Conservation (phyloP, 2,329 filamentous ascomycete genomes). For the Fusarium liriodendri region DNA sequence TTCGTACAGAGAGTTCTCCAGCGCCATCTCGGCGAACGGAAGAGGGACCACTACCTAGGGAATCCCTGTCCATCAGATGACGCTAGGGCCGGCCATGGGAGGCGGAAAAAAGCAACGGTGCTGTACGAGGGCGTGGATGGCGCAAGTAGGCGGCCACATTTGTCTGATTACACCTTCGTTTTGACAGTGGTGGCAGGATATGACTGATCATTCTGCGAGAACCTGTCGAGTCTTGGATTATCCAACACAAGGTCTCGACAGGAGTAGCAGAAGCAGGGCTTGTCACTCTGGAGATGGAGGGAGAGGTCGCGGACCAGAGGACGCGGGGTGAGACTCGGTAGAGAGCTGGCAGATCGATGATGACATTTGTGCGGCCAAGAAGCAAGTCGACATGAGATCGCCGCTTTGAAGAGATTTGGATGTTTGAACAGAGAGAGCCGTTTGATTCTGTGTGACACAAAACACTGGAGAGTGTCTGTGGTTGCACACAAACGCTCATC, state of each 20-base stretch:
- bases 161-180: conserved; percentile 42
- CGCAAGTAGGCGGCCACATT: conserved; percentile 20
- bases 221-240: conserved; percentile 13
- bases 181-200: conserved; percentile 19
- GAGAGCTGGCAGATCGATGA: conserved; percentile 30
- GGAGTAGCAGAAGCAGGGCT: background rate
- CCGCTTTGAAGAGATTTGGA: background rate
- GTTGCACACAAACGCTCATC: background rate
- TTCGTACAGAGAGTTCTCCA: conserved; percentile 1
- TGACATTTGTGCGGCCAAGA: conserved; percentile 23
- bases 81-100: conserved; percentile 22
- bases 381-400: conserved; percentile 15
- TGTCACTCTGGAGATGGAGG: conserved; percentile 32
- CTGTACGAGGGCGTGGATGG: conserved; percentile 20
- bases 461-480: background rate
- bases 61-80: conserved; percentile 24
- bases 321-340: conserved; percentile 31
- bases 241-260: conserved; percentile 20
- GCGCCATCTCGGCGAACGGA: background rate
- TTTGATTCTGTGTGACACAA: conserved; percentile 14
- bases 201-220: conserved; percentile 35
- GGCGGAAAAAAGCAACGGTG: conserved; percentile 31
- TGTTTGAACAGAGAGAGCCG: background rate
- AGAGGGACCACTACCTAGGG: background rate
- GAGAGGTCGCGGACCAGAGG: conserved; percentile 6